Base-by-base conservation (phyloP, 108 stramenopile genomes). In the Fistulifera pelliculosa region DNA sequence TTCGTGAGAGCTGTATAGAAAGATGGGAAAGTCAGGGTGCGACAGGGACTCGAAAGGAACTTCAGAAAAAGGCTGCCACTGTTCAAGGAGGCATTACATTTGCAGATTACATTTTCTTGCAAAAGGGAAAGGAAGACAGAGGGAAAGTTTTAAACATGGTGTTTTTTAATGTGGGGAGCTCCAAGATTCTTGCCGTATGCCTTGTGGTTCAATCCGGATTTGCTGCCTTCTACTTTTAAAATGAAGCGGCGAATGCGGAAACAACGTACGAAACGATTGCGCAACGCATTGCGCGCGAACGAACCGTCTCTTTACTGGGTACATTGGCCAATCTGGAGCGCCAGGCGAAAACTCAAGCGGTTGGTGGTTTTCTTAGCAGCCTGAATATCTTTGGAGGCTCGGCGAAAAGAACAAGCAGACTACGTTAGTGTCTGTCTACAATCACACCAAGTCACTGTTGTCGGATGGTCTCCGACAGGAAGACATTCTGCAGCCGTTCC, bases 341-440 rank as follows among this genome's bases (percentile, higher is more conserved):
- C 43, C 65, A 68, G 11, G 79, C 81, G 13, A 56, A 71, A 16
- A 60, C 71, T 5, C 68, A 76, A n/a, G 68, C 61, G 27, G 16
- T 11, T 17, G 44, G 44, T 17, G 16, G 16, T 11, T 45, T 21
- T 19, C 58, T 78, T 18, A 38, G 74, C n/a, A 85, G 85, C 52
- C 52, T 90, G 41, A 90, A 90, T 62, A 73, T 85, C 17, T 86
- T 90, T 70, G 88, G 88, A 8, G 63, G 70, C 38, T 75, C 69
- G 56, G 42, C 52, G 51, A 66, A 71, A 38, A 49, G 42, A 27
- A 56, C 38, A 18, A 27, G 51, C 51, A 54, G 60, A 41, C 54
- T 19, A 19, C 44, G 5, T 59, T 68, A 25, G 52, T 58, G 26
- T 1, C 41, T 2, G 18, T 57, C 6, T 49, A 48, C 21, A 21